phyloP scores from a whole-genome alignment of 2,329 filamentous ascomycete species.

The Ilyonectria destructans region DNA sequence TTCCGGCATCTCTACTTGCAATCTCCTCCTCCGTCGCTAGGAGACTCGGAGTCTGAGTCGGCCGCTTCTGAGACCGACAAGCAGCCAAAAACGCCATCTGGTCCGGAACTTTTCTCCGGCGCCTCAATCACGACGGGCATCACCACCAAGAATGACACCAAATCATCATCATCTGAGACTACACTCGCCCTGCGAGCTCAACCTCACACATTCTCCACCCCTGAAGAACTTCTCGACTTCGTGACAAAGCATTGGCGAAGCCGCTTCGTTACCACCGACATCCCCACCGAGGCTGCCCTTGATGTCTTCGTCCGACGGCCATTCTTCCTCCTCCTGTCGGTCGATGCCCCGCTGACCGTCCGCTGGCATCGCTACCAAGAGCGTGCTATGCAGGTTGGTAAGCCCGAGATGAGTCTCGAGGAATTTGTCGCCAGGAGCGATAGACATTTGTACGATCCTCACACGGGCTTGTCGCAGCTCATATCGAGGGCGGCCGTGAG shows the following conservation, averaged over 20 bases:
- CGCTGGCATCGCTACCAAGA: slow-evolving; percentile 85
- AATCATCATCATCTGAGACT: slow-evolving; percentile 47
- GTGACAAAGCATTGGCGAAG: slow-evolving; percentile 89
- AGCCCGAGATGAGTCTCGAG: slow-evolving; percentile 62
- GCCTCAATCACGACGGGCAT: slow-evolving; percentile 48
- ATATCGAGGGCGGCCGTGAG: slow-evolving; percentile 88
- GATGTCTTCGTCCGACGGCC: slow-evolving; percentile 85
- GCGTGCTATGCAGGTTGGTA: slow-evolving; percentile 43
- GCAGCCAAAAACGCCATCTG: slow-evolving; percentile 26
- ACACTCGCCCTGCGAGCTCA: slow-evolving; percentile 47
- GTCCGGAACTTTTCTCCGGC: slow-evolving; percentile 43
- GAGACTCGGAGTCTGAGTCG: slow-evolving; percentile 26
- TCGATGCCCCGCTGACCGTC: slow-evolving; percentile 89
- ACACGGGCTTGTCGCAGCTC: slow-evolving; percentile 79
- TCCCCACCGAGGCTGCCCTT: slow-evolving; percentile 80
- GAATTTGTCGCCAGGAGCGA: slow-evolving; percentile 76
- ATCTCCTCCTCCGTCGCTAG: slow-evolving; percentile 26
- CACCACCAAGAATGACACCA: slow-evolving; percentile 47
- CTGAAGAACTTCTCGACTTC: slow-evolving; percentile 83
- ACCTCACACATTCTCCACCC: slow-evolving; percentile 69
- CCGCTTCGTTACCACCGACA: slow-evolving; percentile 89
- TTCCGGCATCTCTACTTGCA: slow-evolving; percentile 82
- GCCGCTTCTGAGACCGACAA: slow-evolving; percentile 31
- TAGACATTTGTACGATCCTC: slow-evolving; percentile 80
- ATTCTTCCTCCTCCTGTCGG: slow-evolving; percentile 93